phyloP scores from a whole-genome alignment of 2,329 filamentous ascomycete species.

The Moelleriella libera region DNA sequence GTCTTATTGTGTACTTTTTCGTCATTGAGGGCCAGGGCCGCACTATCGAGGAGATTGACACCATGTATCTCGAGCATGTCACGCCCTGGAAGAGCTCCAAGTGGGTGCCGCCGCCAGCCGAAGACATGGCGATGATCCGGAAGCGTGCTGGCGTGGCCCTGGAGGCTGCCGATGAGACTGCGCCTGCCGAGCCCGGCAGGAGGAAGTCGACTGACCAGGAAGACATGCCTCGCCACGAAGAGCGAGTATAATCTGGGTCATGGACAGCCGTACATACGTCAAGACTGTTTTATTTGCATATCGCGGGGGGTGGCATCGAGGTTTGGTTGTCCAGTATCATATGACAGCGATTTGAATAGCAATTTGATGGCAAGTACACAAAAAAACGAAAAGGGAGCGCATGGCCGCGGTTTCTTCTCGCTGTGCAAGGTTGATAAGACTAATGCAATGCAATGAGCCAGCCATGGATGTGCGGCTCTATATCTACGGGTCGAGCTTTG shows the following conservation, averaged over 20 bases:
- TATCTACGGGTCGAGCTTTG: too few species aligned
- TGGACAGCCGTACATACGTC: too few species aligned
- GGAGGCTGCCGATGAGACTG: slow-evolving; percentile 9
- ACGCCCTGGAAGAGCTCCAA: slow-evolving; percentile 46
- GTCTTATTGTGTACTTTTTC: slow-evolving; percentile 61
- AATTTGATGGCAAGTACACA: too few species aligned
- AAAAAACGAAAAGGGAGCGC: too few species aligned
- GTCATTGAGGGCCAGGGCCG: slow-evolving; percentile 61
- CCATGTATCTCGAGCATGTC: slow-evolving; percentile 56
- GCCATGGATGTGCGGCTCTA: too few species aligned
- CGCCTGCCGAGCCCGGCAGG: neutral
- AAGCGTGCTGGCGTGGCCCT: slow-evolving; percentile 25
- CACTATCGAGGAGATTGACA: slow-evolving; percentile 66
- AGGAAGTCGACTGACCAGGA: neutral
- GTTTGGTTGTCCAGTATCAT: too few species aligned
- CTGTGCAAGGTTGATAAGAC: too few species aligned
- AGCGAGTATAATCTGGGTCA: neutral
- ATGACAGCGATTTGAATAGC: too few species aligned
- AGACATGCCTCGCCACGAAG: neutral
- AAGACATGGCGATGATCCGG: slow-evolving; percentile 27
- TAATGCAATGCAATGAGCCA: too few species aligned
- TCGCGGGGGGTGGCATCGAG: too few species aligned
- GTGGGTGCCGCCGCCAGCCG: slow-evolving; percentile 32
- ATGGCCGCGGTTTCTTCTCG: too few species aligned
- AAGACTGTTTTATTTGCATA: too few species aligned